Base-by-base conservation (phyloP, 192 early-diverging fungal species). In the Powellomyces hirtus region DNA sequence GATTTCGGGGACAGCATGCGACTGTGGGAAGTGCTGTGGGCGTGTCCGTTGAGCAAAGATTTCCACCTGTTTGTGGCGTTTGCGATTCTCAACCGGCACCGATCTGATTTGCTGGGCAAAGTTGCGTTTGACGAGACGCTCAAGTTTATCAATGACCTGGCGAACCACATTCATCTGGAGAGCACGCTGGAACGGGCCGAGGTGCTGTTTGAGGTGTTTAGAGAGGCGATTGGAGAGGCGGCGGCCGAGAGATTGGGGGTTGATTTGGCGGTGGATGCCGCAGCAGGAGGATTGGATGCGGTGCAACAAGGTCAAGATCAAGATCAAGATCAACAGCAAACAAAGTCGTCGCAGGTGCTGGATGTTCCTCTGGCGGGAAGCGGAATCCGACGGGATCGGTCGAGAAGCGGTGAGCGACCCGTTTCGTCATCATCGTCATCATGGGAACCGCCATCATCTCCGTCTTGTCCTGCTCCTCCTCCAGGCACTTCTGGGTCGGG, bases 51-150 rank as follows among this genome's bases (percentile, higher is more conserved):
- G 45, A 89, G 91, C 3, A 80, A 80, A 14, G 79, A 94, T 62
- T 95, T 96, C 66, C 89, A 94, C 64, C 69, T 98, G 35, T 99
- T 99, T 85, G 90, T 99, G 7, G 94, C 95, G 2, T 74, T 98
- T 61, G 92, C 94, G n/a, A 93, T 99, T 55, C 73, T 99, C 35
- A 92, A 99, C 66, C 86, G 92, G 62, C 89, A 96, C 63, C 81
- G 93, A 5, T 75, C 87, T 26, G 81, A 90, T 1, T 88, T 97
- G 31, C 89, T 94, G 68, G 86, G 89, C 29, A 84, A 91, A 64
- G 77, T 79, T 31, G 86, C 88, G 30, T 97, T 96, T 75, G 97
- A 98, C 63, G 95, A 97, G 66, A 90, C 91, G 36, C 79, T 97
- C 37, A 98, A 90, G 86, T 96, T 91, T 55, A 87, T 92, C 14